phyloP scores from a whole-genome alignment of 352 stramenopile species.

The Phytophthora crassamura region DNA sequence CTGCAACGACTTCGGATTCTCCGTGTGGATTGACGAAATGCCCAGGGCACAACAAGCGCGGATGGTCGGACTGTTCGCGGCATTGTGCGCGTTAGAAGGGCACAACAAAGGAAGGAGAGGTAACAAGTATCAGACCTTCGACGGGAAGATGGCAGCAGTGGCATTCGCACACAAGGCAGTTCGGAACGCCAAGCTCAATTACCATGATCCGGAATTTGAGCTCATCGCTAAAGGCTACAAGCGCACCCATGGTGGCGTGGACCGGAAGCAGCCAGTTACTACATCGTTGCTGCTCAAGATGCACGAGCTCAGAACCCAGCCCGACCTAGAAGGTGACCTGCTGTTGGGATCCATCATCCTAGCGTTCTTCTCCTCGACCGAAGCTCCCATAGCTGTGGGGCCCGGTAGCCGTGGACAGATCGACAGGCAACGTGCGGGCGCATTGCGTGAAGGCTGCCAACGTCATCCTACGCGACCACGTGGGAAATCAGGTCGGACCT shows the following conservation, averaged over 20 bases:
- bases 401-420: slow-evolving; percentile 1
- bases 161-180: slow-evolving; percentile 27
- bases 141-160: slow-evolving; percentile 34
- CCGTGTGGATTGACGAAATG: slow-evolving; percentile 30
- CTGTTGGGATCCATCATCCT: slow-evolving; percentile 31
- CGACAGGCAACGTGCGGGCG: neutral
- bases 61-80: slow-evolving; percentile 26
- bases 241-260: slow-evolving; percentile 28
- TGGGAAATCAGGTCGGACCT: neutral
- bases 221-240: slow-evolving; percentile 39
- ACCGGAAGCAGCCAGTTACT: slow-evolving; percentile 46
- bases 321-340: neutral
- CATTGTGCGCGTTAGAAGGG: slow-evolving; percentile 13
- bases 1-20: slow-evolving; percentile 9
- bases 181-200: slow-evolving; percentile 36
- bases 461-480: slow-evolving; percentile 9
- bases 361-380: slow-evolving; percentile 31
- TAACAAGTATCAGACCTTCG: slow-evolving; percentile 38
- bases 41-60: slow-evolving; percentile 26
- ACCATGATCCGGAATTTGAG: slow-evolving; percentile 39
- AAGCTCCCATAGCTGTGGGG: slow-evolving; percentile 35
- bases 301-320: neutral
- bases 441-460: slow-evolving; percentile 19
- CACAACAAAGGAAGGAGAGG: slow-evolving; percentile 29
- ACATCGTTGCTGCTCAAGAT: slow-evolving; percentile 36